Evolutionary conservation across 768 basidiomycete species (phyloP).

Genomic region (Termitomyces sp.): DNA sequence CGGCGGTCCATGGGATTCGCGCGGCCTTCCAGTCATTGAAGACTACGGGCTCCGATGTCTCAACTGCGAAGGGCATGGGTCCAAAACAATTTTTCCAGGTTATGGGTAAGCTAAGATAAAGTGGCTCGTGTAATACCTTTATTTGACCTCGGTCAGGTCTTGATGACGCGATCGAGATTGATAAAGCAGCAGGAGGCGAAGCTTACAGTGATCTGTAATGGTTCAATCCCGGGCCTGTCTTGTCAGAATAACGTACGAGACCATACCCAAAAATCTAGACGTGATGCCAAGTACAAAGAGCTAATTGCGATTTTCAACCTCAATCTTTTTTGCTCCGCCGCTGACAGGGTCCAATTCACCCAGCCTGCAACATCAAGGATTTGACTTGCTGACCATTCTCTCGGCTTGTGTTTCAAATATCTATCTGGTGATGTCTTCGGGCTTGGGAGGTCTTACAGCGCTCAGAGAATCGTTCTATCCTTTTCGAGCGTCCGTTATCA

Average conservation of each 20-base stretch:
- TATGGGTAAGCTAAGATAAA: constrained; percentile 32
- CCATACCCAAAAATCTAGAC: neutral
- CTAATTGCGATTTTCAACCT: too few relatives aligned
- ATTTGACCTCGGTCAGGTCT: constrained; percentile 14
- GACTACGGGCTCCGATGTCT: constrained; percentile 45
- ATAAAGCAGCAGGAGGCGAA: constrained; percentile 13
- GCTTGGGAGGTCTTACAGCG: neutral
- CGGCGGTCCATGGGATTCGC: constrained; percentile 47
- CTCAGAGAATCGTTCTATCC: neutral
- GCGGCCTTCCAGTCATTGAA: constrained; percentile 46
- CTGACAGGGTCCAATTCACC: neutral
- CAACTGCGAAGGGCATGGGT: constrained; percentile 39
- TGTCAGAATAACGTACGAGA: neutral
- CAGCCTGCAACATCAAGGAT: neutral
- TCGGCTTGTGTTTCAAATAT: neutral
- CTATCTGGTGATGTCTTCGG: neutral
- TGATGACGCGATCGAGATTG: constrained; percentile 22
- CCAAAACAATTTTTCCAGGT: constrained; percentile 51
- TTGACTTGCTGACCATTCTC: neutral
- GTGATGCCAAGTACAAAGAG: neutral
- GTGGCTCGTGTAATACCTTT: too few relatives aligned
- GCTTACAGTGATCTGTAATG: constrained; percentile 8
- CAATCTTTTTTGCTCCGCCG: neutral
- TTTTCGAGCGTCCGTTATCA: neutral
- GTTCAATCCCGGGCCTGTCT: neutral